Base-by-base conservation (phyloP, 306 rosid species). In the Rosa lucieae region DNA sequence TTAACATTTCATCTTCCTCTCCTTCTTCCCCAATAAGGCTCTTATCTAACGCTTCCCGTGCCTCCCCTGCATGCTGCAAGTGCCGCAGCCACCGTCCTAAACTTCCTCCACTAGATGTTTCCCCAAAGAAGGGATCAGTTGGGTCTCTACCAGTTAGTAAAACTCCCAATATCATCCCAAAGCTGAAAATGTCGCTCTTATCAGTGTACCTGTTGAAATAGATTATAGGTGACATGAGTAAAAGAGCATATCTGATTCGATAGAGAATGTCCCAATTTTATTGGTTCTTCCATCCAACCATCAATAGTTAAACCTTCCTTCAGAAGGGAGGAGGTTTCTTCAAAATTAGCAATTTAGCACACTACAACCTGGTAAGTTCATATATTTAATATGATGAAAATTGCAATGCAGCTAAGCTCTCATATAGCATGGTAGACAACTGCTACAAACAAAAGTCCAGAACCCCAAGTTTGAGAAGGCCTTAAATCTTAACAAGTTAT, bases 1-100 rank as follows among this genome's bases (percentile, higher is more conserved):
- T 95, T 69, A 95, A 76, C 97, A 95, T 95, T 84, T 95, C 99
- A 66, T 95, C 98, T 87, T 95, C 99, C 77, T 95, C 97, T 3
- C 96, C 98, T 87, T 92, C 97, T 86, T 87, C 94, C 10, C 92
- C 96, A 18, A 88, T 83, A 77, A 95, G 81, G 78, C 92, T 82
- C 92, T 89, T 95, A 80, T 93, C 98, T 2, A 95, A 83, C 0
- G 97, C 98, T 75, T 95, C 98, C 11, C 88, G 81, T 10, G 87
- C 91, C 67, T 93, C 98, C 14, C 97, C 99, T 0, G 97, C 92
- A 51, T 89, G 90, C 87, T 95, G 97, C 89, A 93, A 86, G 71
- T 91, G 98, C 42, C 90, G 81, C 13, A 95, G 79, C 99, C 99
- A 95, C 78, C 90, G 88, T 15, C 91, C 94, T 81, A 95, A 82